Conservation (phyloP, 768 basidiomycete genomes). For the Lentinula raphanica region DNA sequence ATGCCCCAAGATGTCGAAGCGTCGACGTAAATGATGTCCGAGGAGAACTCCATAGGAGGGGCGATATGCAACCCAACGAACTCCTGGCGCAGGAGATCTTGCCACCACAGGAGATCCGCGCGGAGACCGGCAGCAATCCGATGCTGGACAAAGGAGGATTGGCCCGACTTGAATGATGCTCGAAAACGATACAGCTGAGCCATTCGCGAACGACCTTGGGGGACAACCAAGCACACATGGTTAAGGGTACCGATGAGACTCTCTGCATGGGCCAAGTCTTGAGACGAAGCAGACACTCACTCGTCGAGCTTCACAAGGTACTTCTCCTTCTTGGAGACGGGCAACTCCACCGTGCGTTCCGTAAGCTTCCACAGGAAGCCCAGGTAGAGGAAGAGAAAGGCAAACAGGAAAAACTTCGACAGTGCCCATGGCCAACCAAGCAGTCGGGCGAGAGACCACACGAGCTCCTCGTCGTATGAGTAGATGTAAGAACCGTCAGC, state of each 20-base stretch:
- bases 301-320: conserved; percentile 21
- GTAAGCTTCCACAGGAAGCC: conserved; percentile 32
- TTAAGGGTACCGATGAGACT: conserved; percentile 32
- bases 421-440: conserved; percentile 22
- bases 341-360: conserved; percentile 24
- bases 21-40: conserved; percentile 31
- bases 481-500: not conserved
- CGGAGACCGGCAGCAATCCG: not conserved
- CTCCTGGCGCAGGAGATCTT: not conserved
- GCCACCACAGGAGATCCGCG: conserved; percentile 6
- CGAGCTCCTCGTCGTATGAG: conserved; percentile 11
- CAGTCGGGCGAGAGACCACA: conserved; percentile 10
- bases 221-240: conserved; percentile 28
- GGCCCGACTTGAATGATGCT: conserved; percentile 16
- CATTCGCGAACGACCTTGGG: conserved; percentile 23
- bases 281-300: no score
- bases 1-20: conserved; percentile 36
- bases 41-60: conserved; percentile 10
- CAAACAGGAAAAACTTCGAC: conserved; percentile 16
- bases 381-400: conserved; percentile 24
- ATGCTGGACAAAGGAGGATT: not conserved
- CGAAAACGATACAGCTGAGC: conserved; percentile 24
- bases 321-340: conserved; percentile 21
- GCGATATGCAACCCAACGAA: not conserved
- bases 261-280: no score